These are phyloP conservation scores for Fusarium floridanum DNA, from an alignment of 2,329 filamentous ascomycete species.

Conservation along the genomic window DNA sequence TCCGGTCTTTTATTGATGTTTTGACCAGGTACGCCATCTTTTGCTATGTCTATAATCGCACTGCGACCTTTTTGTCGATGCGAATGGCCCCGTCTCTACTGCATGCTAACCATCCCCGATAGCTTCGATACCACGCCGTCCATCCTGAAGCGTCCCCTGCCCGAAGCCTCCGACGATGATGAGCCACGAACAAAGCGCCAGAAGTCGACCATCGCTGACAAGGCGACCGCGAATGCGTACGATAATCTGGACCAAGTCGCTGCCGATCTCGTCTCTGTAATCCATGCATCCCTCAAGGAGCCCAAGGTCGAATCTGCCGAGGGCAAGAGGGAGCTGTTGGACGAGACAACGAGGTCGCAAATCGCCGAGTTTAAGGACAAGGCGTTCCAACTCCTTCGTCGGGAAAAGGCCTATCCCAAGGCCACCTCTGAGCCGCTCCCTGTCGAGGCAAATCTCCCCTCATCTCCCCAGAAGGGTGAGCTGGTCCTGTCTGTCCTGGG, in stretches of 20 bases:
- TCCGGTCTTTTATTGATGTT: conserved; percentile 55
- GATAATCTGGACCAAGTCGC: conserved; percentile 75
- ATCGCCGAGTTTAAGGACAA: conserved; percentile 71
- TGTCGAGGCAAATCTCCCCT: conserved; percentile 55
- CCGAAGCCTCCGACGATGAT: conserved; percentile 56
- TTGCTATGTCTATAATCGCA: conserved; percentile 18
- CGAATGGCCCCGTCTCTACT: conserved; percentile 16
- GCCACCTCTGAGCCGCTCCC: conserved; percentile 55
- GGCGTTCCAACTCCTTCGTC: conserved; percentile 72
- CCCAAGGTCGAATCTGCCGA: conserved; percentile 55
- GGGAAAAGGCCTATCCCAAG: conserved; percentile 68
- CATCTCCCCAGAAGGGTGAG: conserved; percentile 58
- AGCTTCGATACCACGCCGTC: conserved; percentile 69
- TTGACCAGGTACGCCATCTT: conserved; percentile 53
- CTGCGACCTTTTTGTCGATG: conserved; percentile 23
- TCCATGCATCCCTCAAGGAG: conserved; percentile 63
- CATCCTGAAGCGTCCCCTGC: conserved; percentile 67
- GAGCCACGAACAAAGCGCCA: conserved; percentile 72
- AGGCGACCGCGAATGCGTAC: conserved; percentile 65
- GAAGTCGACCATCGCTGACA: conserved; percentile 70
- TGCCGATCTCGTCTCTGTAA: conserved; percentile 64
- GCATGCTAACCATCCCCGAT: conserved; percentile 47
- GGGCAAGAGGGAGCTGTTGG: conserved; percentile 44
- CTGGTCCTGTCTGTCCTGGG: conserved; percentile 82
- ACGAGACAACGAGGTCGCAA: conserved; percentile 56